Evolutionary conservation across 2,329 filamentous ascomycete species (phyloP).

Genomic region (Aspergillus tamarii): DNA sequence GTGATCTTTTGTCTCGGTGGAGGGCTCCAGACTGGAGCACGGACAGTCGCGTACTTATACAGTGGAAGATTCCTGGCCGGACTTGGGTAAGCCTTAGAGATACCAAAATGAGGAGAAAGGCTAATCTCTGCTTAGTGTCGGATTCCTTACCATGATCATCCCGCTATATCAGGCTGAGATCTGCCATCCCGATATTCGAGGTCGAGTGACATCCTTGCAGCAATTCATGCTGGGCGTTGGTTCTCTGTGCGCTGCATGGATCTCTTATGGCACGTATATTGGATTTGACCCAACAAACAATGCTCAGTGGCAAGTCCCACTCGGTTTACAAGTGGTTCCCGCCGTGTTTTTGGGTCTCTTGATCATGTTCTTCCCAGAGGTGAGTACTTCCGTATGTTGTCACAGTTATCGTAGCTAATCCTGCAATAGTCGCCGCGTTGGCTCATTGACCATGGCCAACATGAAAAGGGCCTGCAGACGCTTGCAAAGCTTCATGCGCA

Average conservation of each 20-base stretch:
- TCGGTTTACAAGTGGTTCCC: conserved; percentile 73
- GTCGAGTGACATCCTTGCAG: conserved; percentile 73
- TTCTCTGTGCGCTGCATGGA: conserved; percentile 72
- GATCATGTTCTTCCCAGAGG: conserved; percentile 74
- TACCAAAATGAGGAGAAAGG: conserved; percentile 30
- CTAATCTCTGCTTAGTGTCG: conserved; percentile 52
- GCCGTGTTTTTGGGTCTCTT: conserved; percentile 66
- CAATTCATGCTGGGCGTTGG: conserved; percentile 84
- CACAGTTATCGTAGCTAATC: conserved; percentile 8
- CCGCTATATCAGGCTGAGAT: conserved; percentile 80
- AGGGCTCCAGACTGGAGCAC: conserved; percentile 71
- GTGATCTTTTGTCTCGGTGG: conserved; percentile 74
- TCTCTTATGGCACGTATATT: conserved; percentile 66
- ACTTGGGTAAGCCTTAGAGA: conserved; percentile 29
- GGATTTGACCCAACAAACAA: conserved; percentile 51
- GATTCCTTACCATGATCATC: conserved; percentile 65
- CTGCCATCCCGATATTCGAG: conserved; percentile 76
- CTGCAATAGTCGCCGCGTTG: conserved; percentile 62
- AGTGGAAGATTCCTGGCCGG: conserved; percentile 72
- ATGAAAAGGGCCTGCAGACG: conserved; percentile 66
- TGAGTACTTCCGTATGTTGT: conserved; percentile 12
- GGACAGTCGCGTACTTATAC: conserved; percentile 64
- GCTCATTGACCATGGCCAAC: conserved; percentile 72
- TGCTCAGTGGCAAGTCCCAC: conserved; percentile 64
- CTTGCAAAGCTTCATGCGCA: conserved; percentile 72